Conservation (phyloP, 179 eudicot species). For the Silene coronaria region DNA sequence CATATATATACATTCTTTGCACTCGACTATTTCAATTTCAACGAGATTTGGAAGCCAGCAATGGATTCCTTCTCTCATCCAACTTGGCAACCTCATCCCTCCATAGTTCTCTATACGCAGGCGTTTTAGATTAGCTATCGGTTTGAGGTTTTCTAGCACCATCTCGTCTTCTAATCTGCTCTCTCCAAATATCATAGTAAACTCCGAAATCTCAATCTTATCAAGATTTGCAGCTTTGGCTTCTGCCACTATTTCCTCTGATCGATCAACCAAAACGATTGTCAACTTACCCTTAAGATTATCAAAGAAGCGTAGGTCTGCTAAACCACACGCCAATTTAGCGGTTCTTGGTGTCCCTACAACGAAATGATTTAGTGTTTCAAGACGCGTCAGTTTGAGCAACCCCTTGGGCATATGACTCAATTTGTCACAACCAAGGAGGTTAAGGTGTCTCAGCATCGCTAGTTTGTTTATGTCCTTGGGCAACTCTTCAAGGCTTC, state of each 20-base stretch:
- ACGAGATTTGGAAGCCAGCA: background rate
- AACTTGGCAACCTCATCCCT: constrained; percentile 1
- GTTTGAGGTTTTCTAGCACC: constrained; percentile 14
- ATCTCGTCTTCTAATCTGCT: constrained; percentile 5
- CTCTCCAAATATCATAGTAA: background rate
- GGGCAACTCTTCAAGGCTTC: constrained; percentile 5
- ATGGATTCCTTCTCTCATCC: background rate
- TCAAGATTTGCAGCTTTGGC: background rate
- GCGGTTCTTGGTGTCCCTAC: background rate
- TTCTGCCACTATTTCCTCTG: background rate
- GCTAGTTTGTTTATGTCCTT: background rate
- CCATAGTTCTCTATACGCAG: background rate
- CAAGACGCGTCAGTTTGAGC: background rate
- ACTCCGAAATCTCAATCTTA: background rate
- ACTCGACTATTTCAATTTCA: background rate
- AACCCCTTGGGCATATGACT: constrained; percentile 10
- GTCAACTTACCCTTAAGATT: background rate
- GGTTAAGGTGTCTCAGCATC: background rate
- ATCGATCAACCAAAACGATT: background rate
- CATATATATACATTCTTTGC: background rate
- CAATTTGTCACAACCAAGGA: background rate
- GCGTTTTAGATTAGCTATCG: background rate
- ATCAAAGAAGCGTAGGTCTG: background rate
- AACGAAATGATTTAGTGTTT: background rate
- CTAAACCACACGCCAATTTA: background rate